Evolutionary conservation across 106 monocot species (phyloP).

Genomic region (Platanthera zijinensis): DNA sequence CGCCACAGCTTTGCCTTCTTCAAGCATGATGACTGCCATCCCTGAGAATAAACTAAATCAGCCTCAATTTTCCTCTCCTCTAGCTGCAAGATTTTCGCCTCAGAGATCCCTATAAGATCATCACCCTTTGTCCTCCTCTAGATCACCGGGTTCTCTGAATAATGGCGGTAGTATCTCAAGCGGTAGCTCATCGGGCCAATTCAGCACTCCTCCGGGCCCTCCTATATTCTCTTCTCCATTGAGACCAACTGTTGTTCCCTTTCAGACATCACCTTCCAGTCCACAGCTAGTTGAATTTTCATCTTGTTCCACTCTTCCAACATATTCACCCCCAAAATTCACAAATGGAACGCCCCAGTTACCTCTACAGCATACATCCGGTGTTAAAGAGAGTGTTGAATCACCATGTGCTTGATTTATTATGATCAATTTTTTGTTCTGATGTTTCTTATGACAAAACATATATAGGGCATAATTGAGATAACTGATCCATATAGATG

Average conservation of each 20-base stretch:
- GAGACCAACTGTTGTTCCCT: slow-evolving; percentile 62
- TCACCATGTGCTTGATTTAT: slow-evolving; percentile 86
- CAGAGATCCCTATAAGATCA: slow-evolving; percentile 19
- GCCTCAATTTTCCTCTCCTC: slow-evolving; percentile 36
- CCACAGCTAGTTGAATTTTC: slow-evolving; percentile 56
- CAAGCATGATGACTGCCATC: slow-evolving; percentile 25
- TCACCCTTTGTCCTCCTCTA: slow-evolving; percentile 9
- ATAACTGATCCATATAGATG: too few relatives aligned
- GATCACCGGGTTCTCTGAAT: slow-evolving; percentile 16
- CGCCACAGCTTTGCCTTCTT: slow-evolving; percentile 16
- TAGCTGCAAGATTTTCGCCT: slow-evolving; percentile 16
- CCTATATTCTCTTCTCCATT: slow-evolving; percentile 81
- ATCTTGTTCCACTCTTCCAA: slow-evolving; percentile 42
- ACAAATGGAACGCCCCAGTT: slow-evolving; percentile 63
- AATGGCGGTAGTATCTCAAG: slow-evolving; percentile 17
- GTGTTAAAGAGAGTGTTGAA: slow-evolving; percentile 41
- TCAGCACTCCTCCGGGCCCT: slow-evolving; percentile 87
- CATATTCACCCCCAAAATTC: slow-evolving; percentile 45
- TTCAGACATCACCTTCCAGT: slow-evolving; percentile 53
- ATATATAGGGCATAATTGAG: too few relatives aligned
- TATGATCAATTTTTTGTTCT: too few relatives aligned
- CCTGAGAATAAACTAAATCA: slow-evolving; percentile 36
- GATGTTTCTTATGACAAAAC: too few relatives aligned
- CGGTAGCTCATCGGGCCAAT: slow-evolving; percentile 32
- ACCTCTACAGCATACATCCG: slow-evolving; percentile 30